Percentiles rank a stretch among this genome's conserved stretches.
Conservation (phyloP, 2,329 filamentous ascomycete species). For the Penicillium italicum region DNA sequence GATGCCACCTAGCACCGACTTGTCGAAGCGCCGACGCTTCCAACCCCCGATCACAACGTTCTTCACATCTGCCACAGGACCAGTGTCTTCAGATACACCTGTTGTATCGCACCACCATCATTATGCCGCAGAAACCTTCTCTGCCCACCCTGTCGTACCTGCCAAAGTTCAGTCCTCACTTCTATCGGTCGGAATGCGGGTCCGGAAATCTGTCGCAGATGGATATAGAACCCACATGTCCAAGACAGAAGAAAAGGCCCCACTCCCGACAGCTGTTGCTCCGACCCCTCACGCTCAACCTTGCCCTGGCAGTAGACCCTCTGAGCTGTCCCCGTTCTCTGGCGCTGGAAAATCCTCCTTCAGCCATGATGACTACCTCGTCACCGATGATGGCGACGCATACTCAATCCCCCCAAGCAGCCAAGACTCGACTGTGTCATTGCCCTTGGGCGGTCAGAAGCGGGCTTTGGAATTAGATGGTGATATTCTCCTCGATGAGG, state of each 20-base stretch:
- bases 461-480: conserved; percentile 41
- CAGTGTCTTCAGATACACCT: conserved; percentile 10
- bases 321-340: conserved; percentile 74
- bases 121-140: conserved; percentile 40
- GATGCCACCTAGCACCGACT: conserved; percentile 13
- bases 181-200: conserved; percentile 88
- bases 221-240: conserved; percentile 73
- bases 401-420: conserved; percentile 41
- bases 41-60: conserved; percentile 43
- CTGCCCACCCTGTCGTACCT: conserved; percentile 54
- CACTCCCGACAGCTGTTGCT: conserved; percentile 4
- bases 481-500: conserved; percentile 38
- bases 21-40: conserved; percentile 45
- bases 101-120: conserved; percentile 40
- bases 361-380: conserved; percentile 19
- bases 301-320: conserved; percentile 29
- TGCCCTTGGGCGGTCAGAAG: conserved; percentile 37
- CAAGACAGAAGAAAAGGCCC: conserved; percentile 25
- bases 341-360: conserved; percentile 64
- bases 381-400: conserved; percentile 36
- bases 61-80: conserved; percentile 28
- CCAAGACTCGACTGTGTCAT: conserved; percentile 33
- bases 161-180: conserved; percentile 71
- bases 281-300: conserved; percentile 1
- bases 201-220: conserved; percentile 88